A percentile compares a stretch with the other conserved stretches of the same genome.
Conservation (phyloP, 345 rosid genomes). For the Citrus medica region DNA sequence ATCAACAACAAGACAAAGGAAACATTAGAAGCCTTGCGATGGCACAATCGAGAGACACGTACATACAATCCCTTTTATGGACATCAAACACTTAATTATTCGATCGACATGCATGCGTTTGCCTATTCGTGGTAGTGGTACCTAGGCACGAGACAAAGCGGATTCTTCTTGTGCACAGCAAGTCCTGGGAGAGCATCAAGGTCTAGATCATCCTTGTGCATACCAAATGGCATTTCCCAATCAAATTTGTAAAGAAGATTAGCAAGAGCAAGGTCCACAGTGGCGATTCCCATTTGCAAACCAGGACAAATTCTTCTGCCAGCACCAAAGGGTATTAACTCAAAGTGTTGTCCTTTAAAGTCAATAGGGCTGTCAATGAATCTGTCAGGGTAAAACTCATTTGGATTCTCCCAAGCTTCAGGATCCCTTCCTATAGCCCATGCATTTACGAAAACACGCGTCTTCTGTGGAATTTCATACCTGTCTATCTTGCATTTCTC, state of each 20-base stretch:
- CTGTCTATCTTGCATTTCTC: background rate
- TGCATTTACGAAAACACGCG: conserved; percentile 20
- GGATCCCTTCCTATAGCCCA: conserved; percentile 41
- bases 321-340: conserved; percentile 24
- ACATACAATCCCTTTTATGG: too few relatives aligned
- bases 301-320: conserved; percentile 38
- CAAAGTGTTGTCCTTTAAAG: conserved; percentile 21
- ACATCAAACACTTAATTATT: too few relatives aligned
- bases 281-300: conserved; percentile 3
- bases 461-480: conserved; percentile 15
- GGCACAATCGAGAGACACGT: too few relatives aligned
- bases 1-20: too few relatives aligned
- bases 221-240: conserved; percentile 21
- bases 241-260: conserved; percentile 22
- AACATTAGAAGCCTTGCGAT: too few relatives aligned
- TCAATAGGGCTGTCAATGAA: conserved; percentile 16
- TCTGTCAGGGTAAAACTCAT: conserved; percentile 23
- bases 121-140: too few relatives aligned
- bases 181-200: conserved; percentile 17
- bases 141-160: background rate
- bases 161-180: conserved; percentile 16
- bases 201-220: conserved; percentile 16
- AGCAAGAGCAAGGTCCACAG: conserved; percentile 17
- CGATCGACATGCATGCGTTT: too few relatives aligned
- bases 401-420: conserved; percentile 29